A percentile compares a stretch with the other conserved stretches of the same genome.
Conservation (phyloP, 2,329 filamentous ascomycete species). For the Colletotrichum noveboracense region DNA sequence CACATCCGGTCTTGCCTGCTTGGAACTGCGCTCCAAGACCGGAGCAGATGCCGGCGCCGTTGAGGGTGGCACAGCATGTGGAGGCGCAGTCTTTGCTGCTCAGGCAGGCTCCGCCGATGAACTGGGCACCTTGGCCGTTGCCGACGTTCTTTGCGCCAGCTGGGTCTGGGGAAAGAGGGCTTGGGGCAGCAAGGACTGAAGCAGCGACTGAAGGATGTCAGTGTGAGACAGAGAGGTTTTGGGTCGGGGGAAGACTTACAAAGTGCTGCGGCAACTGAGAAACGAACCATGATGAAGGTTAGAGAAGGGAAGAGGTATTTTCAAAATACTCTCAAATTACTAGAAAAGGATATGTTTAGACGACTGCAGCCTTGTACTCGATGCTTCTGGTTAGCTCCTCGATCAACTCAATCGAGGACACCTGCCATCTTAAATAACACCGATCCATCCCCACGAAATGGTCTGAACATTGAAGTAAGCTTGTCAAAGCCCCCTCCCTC, state of each 20-base stretch:
- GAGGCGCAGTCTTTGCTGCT: constrained; percentile 32
- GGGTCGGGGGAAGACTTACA: not conserved
- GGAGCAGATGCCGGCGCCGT: constrained; percentile 32
- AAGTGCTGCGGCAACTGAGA: not conserved
- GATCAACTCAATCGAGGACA: not conserved
- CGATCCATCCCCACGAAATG: not conserved
- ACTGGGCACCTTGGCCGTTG: constrained; percentile 30
- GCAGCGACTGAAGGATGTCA: constrained; percentile 18
- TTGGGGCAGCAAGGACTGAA: constrained; percentile 20
- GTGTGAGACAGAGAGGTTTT: not conserved
- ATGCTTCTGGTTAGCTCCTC: not conserved
- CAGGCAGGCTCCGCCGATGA: constrained; percentile 33
- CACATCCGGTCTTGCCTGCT: constrained; percentile 32
- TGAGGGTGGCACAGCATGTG: constrained; percentile 23
- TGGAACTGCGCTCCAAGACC: constrained; percentile 28
- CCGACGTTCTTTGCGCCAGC: constrained; percentile 31
- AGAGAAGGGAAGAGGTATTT: not conserved
- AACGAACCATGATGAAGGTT: constrained; percentile 16
- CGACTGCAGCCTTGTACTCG: not conserved
- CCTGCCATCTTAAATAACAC: constrained; percentile 4
- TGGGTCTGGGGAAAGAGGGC: constrained; percentile 28
- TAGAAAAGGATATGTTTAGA: not conserved
- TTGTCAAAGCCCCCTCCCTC: not conserved
- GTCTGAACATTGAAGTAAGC: not conserved
- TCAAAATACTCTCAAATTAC: not conserved